phyloP scores from a whole-genome alignment of 1,284 basidiomycete species.

The Ganoderma leucocontextum region DNA sequence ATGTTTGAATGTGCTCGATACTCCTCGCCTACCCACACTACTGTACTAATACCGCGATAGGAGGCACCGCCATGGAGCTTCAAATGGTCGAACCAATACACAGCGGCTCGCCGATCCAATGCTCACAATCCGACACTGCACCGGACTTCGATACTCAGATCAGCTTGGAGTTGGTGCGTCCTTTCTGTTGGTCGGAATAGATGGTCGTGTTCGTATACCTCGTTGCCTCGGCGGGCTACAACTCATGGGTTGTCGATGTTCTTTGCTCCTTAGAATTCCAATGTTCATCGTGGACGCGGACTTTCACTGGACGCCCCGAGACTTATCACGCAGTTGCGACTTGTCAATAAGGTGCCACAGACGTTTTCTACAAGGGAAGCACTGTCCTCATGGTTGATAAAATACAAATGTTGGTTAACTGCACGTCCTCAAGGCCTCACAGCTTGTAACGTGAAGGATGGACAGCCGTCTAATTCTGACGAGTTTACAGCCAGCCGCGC shows the following conservation, averaged over 20 bases:
- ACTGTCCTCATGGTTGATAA: not conserved
- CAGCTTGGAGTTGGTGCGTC: too few relatives aligned
- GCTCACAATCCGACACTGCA: too few relatives aligned
- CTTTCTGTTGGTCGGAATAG: too few relatives aligned
- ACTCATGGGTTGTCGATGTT: too few relatives aligned
- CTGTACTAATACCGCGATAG: not conserved
- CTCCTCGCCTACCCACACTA: not conserved
- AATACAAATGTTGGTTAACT: not conserved
- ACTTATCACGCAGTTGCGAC: not conserved
- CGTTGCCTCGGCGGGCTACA: too few relatives aligned
- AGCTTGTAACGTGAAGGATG: not conserved
- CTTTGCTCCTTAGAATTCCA: too few relatives aligned
- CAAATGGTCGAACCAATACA: not conserved
- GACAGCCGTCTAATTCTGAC: not conserved
- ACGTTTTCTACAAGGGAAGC: not conserved
- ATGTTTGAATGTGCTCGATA: not conserved
- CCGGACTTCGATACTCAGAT: too few relatives aligned
- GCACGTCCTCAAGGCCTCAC: not conserved
- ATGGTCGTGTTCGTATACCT: not conserved
- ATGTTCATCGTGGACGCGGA: not conserved
- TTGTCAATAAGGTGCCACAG: not conserved
- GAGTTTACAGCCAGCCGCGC: slow-evolving; percentile 28
- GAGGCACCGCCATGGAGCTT: not conserved
- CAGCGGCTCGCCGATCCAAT: too few relatives aligned
- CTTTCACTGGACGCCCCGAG: not conserved